A percentile compares a stretch with the other conserved stretches of the same genome.
Conservation (phyloP, 768 basidiomycete species). For the Suillus lakei region DNA sequence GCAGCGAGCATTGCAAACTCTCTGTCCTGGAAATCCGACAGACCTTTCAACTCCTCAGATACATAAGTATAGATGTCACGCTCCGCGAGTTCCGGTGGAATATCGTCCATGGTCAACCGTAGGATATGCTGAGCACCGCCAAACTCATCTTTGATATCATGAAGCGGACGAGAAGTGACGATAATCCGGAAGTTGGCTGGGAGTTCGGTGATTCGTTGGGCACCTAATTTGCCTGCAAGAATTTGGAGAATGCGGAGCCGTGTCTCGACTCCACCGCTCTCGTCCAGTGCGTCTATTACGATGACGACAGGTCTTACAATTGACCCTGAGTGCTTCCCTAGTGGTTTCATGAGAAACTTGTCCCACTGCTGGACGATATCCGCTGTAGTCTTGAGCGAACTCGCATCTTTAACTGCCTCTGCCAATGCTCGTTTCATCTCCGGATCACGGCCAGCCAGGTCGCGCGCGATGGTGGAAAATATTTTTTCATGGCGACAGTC, state of each 20-base stretch:
- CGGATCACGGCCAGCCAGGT: not conserved
- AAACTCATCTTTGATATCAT: not conserved
- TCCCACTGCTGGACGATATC: conserved; percentile 17
- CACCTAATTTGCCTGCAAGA: not conserved
- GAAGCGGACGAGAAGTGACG: conserved; percentile 15
- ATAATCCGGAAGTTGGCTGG: conserved; percentile 9
- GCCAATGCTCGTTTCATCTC: not conserved
- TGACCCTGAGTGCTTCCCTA: conserved; percentile 5
- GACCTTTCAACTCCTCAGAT: not conserved
- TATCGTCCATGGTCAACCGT: not conserved
- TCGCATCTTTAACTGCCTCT: not conserved
- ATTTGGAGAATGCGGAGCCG: conserved; percentile 17
- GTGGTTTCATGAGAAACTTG: conserved; percentile 21
- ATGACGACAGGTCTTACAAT: conserved; percentile 22
- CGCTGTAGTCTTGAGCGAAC: not conserved
- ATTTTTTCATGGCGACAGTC: too few relatives aligned
- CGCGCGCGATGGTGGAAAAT: not conserved
- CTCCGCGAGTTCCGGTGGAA: not conserved
- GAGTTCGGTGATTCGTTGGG: not conserved
- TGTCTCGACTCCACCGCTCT: conserved; percentile 7
- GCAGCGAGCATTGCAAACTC: not conserved
- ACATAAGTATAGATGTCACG: conserved; percentile 5
- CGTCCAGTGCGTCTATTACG: conserved; percentile 31
- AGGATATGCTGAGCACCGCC: not conserved
- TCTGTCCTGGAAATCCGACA: not conserved